A percentile compares a stretch with the other conserved stretches of the same genome.
Conservation (phyloP, 2,329 filamentous ascomycete genomes). For the Ophiocordyceps robertsii region DNA sequence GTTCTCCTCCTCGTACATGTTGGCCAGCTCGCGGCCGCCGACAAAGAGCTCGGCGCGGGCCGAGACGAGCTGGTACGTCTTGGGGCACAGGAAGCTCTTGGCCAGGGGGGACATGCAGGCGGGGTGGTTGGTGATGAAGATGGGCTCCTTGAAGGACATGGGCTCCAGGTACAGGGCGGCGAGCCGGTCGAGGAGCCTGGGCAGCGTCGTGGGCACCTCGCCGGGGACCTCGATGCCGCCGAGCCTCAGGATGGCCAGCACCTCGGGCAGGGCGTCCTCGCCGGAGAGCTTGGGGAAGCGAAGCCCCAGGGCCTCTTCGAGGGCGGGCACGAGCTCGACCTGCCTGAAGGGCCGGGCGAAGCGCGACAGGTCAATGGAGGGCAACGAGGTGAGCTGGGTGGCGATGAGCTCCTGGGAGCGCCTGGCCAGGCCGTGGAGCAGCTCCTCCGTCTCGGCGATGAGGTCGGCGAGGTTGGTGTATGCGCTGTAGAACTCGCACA, state of each 20-base stretch:
- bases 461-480: conserved; percentile 66
- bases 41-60: conserved; percentile 81
- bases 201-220: conserved; percentile 43
- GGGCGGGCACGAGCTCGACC: conserved; percentile 69
- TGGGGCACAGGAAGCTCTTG: conserved; percentile 66
- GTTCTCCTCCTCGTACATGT: conserved; percentile 98
- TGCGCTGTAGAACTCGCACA: conserved; percentile 91
- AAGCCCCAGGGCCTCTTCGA: conserved; percentile 55
- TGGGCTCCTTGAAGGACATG: conserved; percentile 49
- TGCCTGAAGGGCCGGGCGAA: conserved; percentile 46
- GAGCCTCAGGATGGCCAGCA: conserved; percentile 41
- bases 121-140: conserved; percentile 84
- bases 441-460: conserved; percentile 59
- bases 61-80: conserved; percentile 57
- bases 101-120: conserved; percentile 82
- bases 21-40: conserved; percentile 68
- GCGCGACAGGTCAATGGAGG: conserved; percentile 31
- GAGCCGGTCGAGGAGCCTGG: conserved; percentile 67
- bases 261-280: conserved; percentile 40
- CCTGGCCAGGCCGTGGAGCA: conserved; percentile 48
- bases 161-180: conserved; percentile 68
- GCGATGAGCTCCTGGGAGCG: conserved; percentile 34
- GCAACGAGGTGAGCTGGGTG: conserved; percentile 30
- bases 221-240: conserved; percentile 52
- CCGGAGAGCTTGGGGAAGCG: conserved; percentile 50